Evolutionary conservation across 1,284 basidiomycete species (phyloP), one percentile per base, ranked within the genome.

Genomic region (Pseudozyma sp.): DNA sequence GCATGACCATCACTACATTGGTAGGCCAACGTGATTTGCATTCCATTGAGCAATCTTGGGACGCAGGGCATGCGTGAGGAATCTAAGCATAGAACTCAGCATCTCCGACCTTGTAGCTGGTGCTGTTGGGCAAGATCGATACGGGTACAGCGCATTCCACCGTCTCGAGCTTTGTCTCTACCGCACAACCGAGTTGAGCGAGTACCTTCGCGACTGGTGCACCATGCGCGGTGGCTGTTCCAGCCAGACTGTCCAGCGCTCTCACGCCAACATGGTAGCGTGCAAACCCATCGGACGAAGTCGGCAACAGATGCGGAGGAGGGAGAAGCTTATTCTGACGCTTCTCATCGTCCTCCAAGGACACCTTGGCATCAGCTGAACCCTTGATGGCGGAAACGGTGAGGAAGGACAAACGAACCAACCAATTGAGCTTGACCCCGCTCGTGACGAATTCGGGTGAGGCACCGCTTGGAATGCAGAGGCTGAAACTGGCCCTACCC

Each of bases 121-220:
- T 79, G 34, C 72, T 78, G 61, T 79, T 77, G 8, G 82, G 75
- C 43, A 82, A 49, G 39, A 84, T 72, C 13, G 52, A 60, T 2
- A 84, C 62, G 5, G 82, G 80, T 8, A 84, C 78, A 2, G 80
- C 73, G 50, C 81, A 83, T 48, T 84, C 82, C 14, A 84, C 81
- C 9, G 81, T 81, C 40, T 84, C 82, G 2, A 84, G 62, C 52
- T 75, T 77, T 10, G 74, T 74, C 49, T 79, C 78, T 24, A 35
- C 46, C 3, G 62, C 60, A 11, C 33, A 63, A 3, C 59, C 63
- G 2, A 61, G 13, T 7, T 53, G 42, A 5, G 24, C 37, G 29
- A 65, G 48, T 1, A 50, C 53, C 6, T 60, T 52, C 17, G 50
- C 35, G 7, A 19, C 31, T 5, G 39, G 17, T 33, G 54, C 8